Evolutionary conservation across 345 rosid species (phyloP), one percentile per base, ranked within the genome.

Genomic region (Linum lewisii): DNA sequence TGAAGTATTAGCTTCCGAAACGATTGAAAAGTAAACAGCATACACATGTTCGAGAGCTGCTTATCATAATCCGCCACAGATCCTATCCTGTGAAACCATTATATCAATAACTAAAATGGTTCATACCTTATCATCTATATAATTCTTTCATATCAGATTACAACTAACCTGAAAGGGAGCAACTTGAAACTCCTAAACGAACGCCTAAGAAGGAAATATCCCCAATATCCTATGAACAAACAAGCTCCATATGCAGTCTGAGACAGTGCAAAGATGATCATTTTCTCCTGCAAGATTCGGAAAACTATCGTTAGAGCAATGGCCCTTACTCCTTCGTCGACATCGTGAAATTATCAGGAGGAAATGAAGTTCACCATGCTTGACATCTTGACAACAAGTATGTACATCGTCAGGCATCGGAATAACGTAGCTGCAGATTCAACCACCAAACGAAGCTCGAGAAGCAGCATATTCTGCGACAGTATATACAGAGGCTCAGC

Each of bases 401-500:
- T 63, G 72, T 75, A 90, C 84, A 94, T 63, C 44, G 82, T 79
- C 42, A 87, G 45, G 67, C 99, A 94, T 20, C 93, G 95, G 24
- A 75, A 65, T 59, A 90, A 49, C 14, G 99, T 90, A 55, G 99
- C 97, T 0, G 69, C 75, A 18, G 84, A 81, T 85, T 93, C 99
- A 69, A 83, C 87, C 65, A 87, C 11, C 37, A 94, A 72, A 54
- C 99, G 84, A 66, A 87, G 58, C 68, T 78, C 67, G 20, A 90
- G 90, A 64, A 78, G 79, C 66, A 84, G 72, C 71, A 90, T 77
- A 72, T 82, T 84, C 77, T 90, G 96, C 66, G 99, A 85, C 49
- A 94, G 84, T 63, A 90, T 87, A 72, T 81, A 87, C 58, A 90
- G 59, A 3, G 96, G 99, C 79, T 94, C 99, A 9, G 95, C 95